Evolutionary conservation across 331 rosid genomes (phyloP), one percentile per base, ranked within the genome.

Genomic region (Rosa hybrid): DNA sequence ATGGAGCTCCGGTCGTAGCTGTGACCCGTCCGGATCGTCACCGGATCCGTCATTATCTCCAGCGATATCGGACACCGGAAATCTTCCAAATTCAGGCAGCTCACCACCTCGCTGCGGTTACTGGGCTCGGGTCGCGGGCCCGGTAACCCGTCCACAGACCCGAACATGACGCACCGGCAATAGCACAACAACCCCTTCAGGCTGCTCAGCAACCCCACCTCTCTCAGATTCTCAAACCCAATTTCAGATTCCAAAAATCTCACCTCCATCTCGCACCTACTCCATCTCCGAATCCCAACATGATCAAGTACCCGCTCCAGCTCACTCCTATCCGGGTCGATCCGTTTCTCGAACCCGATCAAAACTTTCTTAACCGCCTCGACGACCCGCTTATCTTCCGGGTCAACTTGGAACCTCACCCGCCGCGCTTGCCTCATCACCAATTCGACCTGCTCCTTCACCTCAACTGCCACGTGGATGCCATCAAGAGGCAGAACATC

Each of bases 1-100:
- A 95, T 95, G n/a, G 98, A 95, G 10, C 87, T 75, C 5, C 97
- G 96, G 81, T 95, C 99, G 49, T 95, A 95, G 38, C 87, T 91
- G 1, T 95, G 99, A 75, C 99, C 97, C 1, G 99, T 90, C 68
- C 82, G 79, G 14, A 95, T 76, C 0, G 93, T 91, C 77, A 95
- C 97, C 0, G 99, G 98, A 78, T 95, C 98, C 68, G 45, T 77
- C 97, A 95, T 93, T 78, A 91, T 68, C 34, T 95, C 98, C 11
- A 95, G 72, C 23, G 99, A 84, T 44, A 95, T 93, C 23, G 99
- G 94, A 77, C 99, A 95, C 76, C 88, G 85, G 71, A 95, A 88
- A 89, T 95, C 99, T 65, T 93, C 93, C 0, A 86, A 64, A 73
- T 88, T 90, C 17, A 91, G 54, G 51, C 78, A 27, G 48, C n/a